phyloP scores from a whole-genome alignment of 148 eudicot genomes.

The Fagopyrum tataricum region DNA sequence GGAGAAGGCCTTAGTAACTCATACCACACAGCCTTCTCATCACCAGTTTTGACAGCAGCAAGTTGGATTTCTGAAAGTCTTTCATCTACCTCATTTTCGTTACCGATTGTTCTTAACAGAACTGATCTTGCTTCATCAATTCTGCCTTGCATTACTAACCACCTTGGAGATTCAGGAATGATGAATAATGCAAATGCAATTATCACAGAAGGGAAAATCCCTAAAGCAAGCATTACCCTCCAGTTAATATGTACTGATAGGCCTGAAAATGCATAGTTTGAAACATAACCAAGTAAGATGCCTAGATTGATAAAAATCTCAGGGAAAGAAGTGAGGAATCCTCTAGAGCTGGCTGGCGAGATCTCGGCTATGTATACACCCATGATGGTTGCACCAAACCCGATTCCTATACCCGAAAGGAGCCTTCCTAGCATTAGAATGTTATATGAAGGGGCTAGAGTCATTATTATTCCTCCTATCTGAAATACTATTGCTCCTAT shows the following conservation, averaged over 20 bases:
- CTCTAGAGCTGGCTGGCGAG: conserved; percentile 65
- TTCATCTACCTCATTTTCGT: conserved; percentile 58
- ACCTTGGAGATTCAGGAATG: conserved; percentile 91
- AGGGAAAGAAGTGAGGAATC: conserved; percentile 83
- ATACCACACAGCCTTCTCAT: conserved; percentile 53
- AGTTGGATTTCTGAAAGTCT: conserved; percentile 59
- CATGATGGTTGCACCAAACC: conserved; percentile 79
- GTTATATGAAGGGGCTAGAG: conserved; percentile 57
- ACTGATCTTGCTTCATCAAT: conserved; percentile 67
- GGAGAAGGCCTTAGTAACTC: conserved; percentile 65
- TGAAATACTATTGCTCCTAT: conserved; percentile 68
- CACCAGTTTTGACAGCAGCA: conserved; percentile 45
- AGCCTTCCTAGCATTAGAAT: conserved; percentile 63
- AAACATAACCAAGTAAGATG: conserved; percentile 75
- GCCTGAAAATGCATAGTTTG: conserved; percentile 71
- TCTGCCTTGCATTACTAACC: conserved; percentile 76
- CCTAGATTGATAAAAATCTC: conserved; percentile 83
- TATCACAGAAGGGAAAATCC: conserved; percentile 68
- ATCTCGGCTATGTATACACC: conserved; percentile 89
- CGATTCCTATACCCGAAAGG: conserved; percentile 76
- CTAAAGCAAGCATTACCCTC: conserved; percentile 88
- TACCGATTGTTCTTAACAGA: conserved; percentile 47
- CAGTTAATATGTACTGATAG: conserved; percentile 56
- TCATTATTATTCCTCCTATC: conserved; percentile 66
- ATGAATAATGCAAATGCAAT: conserved; percentile 59